Conservation (phyloP, 805 yeast genomes). For the Ogataea saltuana region DNA sequence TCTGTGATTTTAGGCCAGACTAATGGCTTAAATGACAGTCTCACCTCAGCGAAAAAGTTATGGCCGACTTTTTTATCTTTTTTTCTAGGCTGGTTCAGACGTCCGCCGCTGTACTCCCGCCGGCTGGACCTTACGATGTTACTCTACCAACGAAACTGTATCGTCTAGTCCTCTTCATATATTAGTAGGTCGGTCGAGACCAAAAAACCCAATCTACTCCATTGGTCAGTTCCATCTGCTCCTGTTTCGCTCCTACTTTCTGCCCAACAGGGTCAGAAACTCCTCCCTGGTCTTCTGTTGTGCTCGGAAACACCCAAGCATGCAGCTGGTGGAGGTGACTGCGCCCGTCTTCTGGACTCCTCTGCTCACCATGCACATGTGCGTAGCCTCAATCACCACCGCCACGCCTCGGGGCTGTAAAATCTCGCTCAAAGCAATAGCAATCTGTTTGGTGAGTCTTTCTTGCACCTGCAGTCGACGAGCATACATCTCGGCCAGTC, state of each 20-base stretch:
- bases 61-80: no score
- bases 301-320: constrained; percentile 94
- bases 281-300: constrained; percentile 97
- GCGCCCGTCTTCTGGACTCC: constrained; percentile 97
- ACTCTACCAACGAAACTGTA: no score
- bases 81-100: no score
- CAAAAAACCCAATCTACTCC: no score
- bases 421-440: constrained; percentile 90
- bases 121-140: no score
- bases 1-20: no score
- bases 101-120: no score
- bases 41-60: no score
- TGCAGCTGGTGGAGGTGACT: constrained; percentile 90
- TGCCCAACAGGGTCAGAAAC: constrained; percentile 77
- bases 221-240: no score
- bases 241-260: constrained; percentile 33
- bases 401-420: constrained; percentile 96
- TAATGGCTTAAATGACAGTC: no score
- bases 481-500: constrained; percentile 95
- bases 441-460: constrained; percentile 93
- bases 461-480: constrained; percentile 98
- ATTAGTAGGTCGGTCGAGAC: no score
- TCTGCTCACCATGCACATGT: constrained; percentile 99
- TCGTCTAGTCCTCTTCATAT: no score
- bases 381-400: constrained; percentile 95